These are phyloP conservation scores for Patellaria atrata DNA, from an alignment of 495 filamentous ascomycete species.

Conservation along the genomic window DNA sequence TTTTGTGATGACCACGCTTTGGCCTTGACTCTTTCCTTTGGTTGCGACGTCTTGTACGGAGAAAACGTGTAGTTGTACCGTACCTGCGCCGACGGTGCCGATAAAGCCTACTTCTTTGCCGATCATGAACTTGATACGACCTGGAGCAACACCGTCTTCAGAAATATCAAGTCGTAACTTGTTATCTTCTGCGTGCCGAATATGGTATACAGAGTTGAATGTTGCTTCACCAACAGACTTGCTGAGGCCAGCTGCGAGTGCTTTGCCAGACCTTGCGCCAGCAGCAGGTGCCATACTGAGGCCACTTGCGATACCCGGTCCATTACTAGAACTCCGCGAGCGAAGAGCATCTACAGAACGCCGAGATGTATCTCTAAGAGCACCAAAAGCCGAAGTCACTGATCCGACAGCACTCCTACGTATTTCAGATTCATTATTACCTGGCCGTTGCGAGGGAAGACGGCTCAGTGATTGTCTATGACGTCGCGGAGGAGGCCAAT, in stretches of 20 bases:
- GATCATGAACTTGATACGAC: conserved; percentile 19
- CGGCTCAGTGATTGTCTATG: conserved; percentile 19
- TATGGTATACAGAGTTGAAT: conserved; percentile 58
- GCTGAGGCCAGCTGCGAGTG: conserved; percentile 66
- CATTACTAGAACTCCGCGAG: conserved; percentile 25
- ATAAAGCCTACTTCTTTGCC: conserved; percentile 20
- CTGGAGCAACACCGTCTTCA: conserved; percentile 11
- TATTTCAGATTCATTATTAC: conserved; percentile 11
- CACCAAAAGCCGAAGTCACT: conserved; percentile 18
- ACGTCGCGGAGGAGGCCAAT: conserved; percentile 78
- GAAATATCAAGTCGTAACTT: conserved; percentile 48
- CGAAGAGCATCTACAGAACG: conserved; percentile 18
- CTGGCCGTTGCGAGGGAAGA: conserved; percentile 8
- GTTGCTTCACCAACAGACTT: conserved; percentile 72
- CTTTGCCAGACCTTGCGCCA: conserved; percentile 56
- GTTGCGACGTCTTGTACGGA: conserved; percentile 13
- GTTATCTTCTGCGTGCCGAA: conserved; percentile 75
- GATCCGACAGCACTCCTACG: conserved; percentile 9
- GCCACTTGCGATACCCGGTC: conserved; percentile 32
- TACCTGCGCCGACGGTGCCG: conserved; percentile 19
- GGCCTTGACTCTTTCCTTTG: conserved; percentile 15
- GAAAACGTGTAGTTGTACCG: conserved; percentile 16
- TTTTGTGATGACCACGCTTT: conserved; percentile 19
- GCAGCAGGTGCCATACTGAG: conserved; percentile 51
- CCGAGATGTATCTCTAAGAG: conserved; percentile 14